Evolutionary conservation across 2,329 filamentous ascomycete genomes (phyloP), one percentile per base, ranked within the genome.

Genomic region (Alternaria longipes): DNA sequence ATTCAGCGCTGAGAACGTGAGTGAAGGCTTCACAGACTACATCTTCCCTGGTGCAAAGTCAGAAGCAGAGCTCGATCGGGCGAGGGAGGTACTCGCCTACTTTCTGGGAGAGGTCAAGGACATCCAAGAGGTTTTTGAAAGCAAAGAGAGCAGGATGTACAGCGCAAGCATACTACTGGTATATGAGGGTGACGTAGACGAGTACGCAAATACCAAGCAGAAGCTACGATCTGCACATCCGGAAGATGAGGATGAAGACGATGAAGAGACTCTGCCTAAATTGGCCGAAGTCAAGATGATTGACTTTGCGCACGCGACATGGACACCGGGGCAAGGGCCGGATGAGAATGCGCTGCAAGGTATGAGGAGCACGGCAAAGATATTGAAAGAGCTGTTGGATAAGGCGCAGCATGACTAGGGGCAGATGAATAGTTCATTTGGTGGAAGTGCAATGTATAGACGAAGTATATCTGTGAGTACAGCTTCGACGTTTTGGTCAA

Each of bases 221-320:
- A 66, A 62, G n/a, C 54, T 77, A 32, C 54, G 66, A 42, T 68
- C 67, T 24, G 60, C 59, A 36, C 57, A 57, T 14, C 60, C 69
- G 71, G 63, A 75, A 28, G 77, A 81, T 50, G 78, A 79, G 20
- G 78, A 81, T 32, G 80, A 81, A n/a, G 82, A 82, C 9, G 79
- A 85, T 2, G 82, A 82, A 62, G 74, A 75, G 32, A 70, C 68
- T 41, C 54, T 75, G 14, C 90, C 90, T 0, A 89, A 89, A 70
- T 87, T 97, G 44, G 92, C 90, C 72, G 86, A 88, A 12, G 84
- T 97, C 51, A 95, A 94, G 75, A 84, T 99, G 65, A 99, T 99
- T 70, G 95, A 99, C 78, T 99, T 99, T 84, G 95, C 95, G 1
- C 95, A 99, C 79, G 95, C 95, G 11, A 81, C 84, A 51, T 98